Evolutionary conservation across 352 stramenopile species (phyloP), one percentile per base, ranked within the genome.

Genomic region (Blastocystis sp.): DNA sequence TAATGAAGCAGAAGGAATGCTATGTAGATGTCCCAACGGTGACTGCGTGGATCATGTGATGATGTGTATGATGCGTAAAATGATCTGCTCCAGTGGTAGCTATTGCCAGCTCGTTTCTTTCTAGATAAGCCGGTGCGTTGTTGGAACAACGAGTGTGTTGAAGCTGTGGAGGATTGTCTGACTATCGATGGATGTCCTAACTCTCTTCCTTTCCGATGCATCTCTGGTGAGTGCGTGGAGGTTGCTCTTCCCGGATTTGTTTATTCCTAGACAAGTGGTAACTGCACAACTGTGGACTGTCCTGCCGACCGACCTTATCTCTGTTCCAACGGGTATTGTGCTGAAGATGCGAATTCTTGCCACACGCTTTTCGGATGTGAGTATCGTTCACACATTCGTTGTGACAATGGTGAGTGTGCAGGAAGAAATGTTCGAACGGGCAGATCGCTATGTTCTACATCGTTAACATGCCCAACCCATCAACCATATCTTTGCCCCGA

Each of bases 91-190:
- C 37, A 34, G 68, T 4, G 50, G 73, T 84, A 43, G 20, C 13
- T 18, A 11, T 34, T 18, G 5, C 4, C 23, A 7, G 8, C 0
- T 41, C 0, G 3, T 15, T 84, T 13, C 34, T 8, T 4, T 23
- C 2, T 68, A 84, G 73, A 45, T 3, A 68, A 68, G 13, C 73
- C 73, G 1, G 47, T 84, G 11, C 73, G 73, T n/a, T 84, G 73
- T 43, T 84, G 73, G 73, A 84, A 84, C 29, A 84, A 84, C 56
- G 29, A 84, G 50, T 84, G 73, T 43, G 73, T 68, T 3, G 20
- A 50, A 18, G 39, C 73, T 20, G 3, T 69, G 11, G 20, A 68
- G 9, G 73, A 84, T 4, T 84, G 73, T 29, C 43, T 29, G 34
- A 68, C 23, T 6, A n/a, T 29, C 3, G 39, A 64, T n/a, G 20